phyloP scores from a whole-genome alignment of 169 alveolate species.

The Amoebophrya sp. region DNA sequence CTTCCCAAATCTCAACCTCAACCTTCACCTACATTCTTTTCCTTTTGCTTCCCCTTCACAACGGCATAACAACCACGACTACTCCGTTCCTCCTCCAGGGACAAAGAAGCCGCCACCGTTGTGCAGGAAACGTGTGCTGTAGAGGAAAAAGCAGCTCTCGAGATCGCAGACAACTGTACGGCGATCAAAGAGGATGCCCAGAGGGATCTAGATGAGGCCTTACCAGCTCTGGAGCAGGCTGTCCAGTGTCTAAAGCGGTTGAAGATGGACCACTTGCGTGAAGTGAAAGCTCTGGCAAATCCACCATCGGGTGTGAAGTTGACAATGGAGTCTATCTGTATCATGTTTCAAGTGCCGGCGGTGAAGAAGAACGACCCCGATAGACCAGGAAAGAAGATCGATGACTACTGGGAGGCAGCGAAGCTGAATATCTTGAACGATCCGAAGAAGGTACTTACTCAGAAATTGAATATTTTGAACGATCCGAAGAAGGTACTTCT shows the following conservation, averaged over 20 bases:
- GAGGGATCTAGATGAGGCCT: conserved; percentile 61
- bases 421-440: conserved; percentile 61
- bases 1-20: too few relatives aligned
- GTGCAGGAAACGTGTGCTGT: background rate
- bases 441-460: conserved; percentile 64
- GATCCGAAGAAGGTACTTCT: conserved; percentile 67
- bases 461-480: conserved; percentile 58
- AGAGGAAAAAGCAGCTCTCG: background rate
- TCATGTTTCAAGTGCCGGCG: conserved; percentile 45
- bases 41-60: too few relatives aligned
- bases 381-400: conserved; percentile 61
- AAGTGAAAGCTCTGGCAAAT: conserved; percentile 59
- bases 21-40: too few relatives aligned
- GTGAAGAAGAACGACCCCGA: conserved; percentile 62
- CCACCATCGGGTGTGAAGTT: conserved; percentile 67
- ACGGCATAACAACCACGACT: too few relatives aligned
- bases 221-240: conserved; percentile 64
- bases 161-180: background rate
- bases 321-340: conserved; percentile 70
- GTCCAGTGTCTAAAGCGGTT: conserved; percentile 55
- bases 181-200: conserved; percentile 63
- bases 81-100: too few relatives aligned
- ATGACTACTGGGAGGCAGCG: conserved; percentile 68
- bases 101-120: conserved; percentile 58
- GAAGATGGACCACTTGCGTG: conserved; percentile 48